phyloP scores from a whole-genome alignment of 2,329 filamentous ascomycete genomes.

The Sporothrix humicola region DNA sequence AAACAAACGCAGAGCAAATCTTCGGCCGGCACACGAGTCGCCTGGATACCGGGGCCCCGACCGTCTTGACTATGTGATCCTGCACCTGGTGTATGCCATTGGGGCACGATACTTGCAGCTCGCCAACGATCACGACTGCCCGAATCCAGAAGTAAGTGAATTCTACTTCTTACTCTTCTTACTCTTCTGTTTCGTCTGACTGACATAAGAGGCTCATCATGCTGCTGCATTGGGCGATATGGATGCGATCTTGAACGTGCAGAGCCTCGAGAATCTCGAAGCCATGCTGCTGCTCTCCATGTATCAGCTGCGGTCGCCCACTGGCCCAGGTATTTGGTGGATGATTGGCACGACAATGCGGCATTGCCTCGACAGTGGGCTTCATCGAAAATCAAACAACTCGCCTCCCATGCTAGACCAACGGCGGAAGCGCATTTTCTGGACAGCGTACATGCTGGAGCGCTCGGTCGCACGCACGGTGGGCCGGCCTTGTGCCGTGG shows the following conservation, averaged over 20 bases:
- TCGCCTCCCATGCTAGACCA: conserved; percentile 13
- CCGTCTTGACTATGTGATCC: conserved; percentile 25
- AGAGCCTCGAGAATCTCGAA: conserved; percentile 29
- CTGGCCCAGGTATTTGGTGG: conserved; percentile 27
- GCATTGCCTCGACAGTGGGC: conserved; percentile 26
- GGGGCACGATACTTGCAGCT: conserved; percentile 30
- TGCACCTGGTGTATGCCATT: conserved; percentile 30
- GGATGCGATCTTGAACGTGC: conserved; percentile 25
- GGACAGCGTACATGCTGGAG: conserved; percentile 31
- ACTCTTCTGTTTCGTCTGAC: background rate
- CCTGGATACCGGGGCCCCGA: background rate
- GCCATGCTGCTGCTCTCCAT: conserved; percentile 31
- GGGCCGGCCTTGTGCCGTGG: conserved; percentile 21
- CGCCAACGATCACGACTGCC: conserved; percentile 24
- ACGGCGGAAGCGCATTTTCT: conserved; percentile 32
- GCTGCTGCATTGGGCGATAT: conserved; percentile 22
- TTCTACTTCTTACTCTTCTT: background rate
- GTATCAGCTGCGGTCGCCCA: conserved; percentile 28
- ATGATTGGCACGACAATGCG: conserved; percentile 31
- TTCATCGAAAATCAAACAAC: conserved; percentile 27
- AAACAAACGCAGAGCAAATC: conserved; percentile 6
- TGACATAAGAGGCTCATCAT: conserved; percentile 16
- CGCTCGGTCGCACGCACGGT: conserved; percentile 28
- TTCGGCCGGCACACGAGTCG: conserved; percentile 17
- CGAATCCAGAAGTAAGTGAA: conserved; percentile 10